phyloP scores from a whole-genome alignment of 352 stramenopile species.

The Pythium aristosporum region DNA sequence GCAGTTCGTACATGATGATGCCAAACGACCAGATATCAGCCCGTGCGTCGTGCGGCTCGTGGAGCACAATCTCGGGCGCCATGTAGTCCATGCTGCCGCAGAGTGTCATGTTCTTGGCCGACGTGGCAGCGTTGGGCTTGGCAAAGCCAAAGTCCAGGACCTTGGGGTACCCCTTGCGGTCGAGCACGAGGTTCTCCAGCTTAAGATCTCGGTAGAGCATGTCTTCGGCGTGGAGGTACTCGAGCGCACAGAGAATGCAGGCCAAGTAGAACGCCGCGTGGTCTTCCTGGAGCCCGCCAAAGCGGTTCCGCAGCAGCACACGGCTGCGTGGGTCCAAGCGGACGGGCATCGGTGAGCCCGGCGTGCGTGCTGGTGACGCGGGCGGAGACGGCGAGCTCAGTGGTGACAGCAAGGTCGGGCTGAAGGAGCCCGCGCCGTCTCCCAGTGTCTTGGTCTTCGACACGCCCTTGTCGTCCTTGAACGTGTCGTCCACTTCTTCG shows the following conservation, averaged over 20 bases:
- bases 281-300: slow-evolving; percentile 52
- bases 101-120: slow-evolving; percentile 65
- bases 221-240: slow-evolving; percentile 69
- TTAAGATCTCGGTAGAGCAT: slow-evolving; percentile 91
- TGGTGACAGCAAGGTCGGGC: slow-evolving; percentile 6
- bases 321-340: slow-evolving; percentile 32
- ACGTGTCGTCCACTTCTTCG: slow-evolving; percentile 11
- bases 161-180: slow-evolving; percentile 87
- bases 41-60: slow-evolving; percentile 58
- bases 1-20: slow-evolving; percentile 88
- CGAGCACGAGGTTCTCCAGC: slow-evolving; percentile 87
- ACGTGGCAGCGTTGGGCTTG: slow-evolving; percentile 53
- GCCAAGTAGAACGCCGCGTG: slow-evolving; percentile 88
- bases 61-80: slow-evolving; percentile 72
- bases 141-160: slow-evolving; percentile 80
- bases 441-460: not conserved
- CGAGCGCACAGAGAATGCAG: slow-evolving; percentile 80
- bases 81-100: slow-evolving; percentile 85
- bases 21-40: slow-evolving; percentile 84
- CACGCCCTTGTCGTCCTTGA: slow-evolving; percentile 10
- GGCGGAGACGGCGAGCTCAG: slow-evolving; percentile 15
- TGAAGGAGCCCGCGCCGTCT: slow-evolving; percentile 2
- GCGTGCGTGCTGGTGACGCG: slow-evolving; percentile 10
- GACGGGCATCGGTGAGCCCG: slow-evolving; percentile 16
- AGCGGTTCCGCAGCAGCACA: slow-evolving; percentile 44